phyloP scores from a whole-genome alignment of 345 rosid genomes.

The Stellera chamaejasme region DNA sequence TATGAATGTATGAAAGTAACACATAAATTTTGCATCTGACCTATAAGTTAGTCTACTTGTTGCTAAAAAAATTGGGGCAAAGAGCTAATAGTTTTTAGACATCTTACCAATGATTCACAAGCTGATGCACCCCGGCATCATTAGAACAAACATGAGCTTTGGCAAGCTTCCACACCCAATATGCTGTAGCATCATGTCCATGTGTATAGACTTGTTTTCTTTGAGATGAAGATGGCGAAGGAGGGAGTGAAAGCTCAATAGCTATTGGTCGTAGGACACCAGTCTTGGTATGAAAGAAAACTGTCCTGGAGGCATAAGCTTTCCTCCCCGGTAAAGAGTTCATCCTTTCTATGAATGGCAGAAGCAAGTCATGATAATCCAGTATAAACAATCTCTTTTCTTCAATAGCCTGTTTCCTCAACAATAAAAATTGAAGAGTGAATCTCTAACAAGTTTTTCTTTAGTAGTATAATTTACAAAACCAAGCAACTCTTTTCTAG shows the following conservation, averaged over 20 bases:
- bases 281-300: constrained; percentile 43
- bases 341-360: constrained; percentile 70
- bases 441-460: too few relatives aligned
- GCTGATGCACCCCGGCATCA: constrained; percentile 91
- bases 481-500: too few relatives aligned
- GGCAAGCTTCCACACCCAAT: constrained; percentile 94
- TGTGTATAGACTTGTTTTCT: constrained; percentile 57
- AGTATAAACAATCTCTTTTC: constrained; percentile 75
- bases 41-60: too few relatives aligned
- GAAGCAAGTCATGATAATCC: constrained; percentile 81
- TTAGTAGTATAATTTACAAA: too few relatives aligned
- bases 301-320: constrained; percentile 73
- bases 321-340: constrained; percentile 67
- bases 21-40: too few relatives aligned
- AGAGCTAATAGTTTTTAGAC: background rate
- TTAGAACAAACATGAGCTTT: constrained; percentile 89
- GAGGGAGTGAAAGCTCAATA: constrained; percentile 85
- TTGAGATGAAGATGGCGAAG: constrained; percentile 32
- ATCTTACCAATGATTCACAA: constrained; percentile 84
- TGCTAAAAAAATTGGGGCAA: too few relatives aligned
- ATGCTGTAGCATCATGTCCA: constrained; percentile 78
- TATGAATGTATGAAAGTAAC: background rate
- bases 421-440: constrained; percentile 2
- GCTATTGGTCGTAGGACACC: constrained; percentile 60
- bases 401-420: constrained; percentile 59